Percentiles rank a stretch among this genome's conserved stretches.
Evolutionary conservation across 2,329 filamentous ascomycete species (phyloP).

Genomic region (Colletotrichum chlorophyti): DNA sequence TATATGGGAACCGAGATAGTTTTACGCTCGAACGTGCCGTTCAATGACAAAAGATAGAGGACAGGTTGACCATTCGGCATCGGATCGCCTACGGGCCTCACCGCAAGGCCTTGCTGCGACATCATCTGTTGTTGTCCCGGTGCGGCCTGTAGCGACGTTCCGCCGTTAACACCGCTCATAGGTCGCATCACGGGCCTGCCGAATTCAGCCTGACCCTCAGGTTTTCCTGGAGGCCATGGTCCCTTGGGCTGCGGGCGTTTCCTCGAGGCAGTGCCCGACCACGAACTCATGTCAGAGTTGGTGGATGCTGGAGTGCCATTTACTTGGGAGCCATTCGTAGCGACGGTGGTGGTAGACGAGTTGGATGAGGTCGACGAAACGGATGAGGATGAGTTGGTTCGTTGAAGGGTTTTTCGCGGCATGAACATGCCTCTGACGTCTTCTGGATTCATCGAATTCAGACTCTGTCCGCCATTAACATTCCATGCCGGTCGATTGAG

Average conservation of each 20-base stretch:
- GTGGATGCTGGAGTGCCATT: slow-evolving; percentile 63
- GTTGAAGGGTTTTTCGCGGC: slow-evolving; percentile 85
- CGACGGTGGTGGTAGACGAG: slow-evolving; percentile 69
- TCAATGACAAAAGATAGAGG: slow-evolving; percentile 86
- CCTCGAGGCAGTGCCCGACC: slow-evolving; percentile 55
- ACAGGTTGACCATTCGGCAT: slow-evolving; percentile 73
- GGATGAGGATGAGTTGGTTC: slow-evolving; percentile 91
- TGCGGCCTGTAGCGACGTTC: slow-evolving; percentile 45
- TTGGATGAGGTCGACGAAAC: slow-evolving; percentile 70
- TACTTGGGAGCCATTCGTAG: slow-evolving; percentile 64
- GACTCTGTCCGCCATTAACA: slow-evolving; percentile 60
- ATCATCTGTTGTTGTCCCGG: slow-evolving; percentile 46
- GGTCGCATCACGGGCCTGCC: slow-evolving; percentile 49
- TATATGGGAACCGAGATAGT: slow-evolving; percentile 92
- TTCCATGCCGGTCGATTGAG: slow-evolving; percentile 72
- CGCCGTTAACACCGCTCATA: slow-evolving; percentile 31
- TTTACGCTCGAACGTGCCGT: slow-evolving; percentile 96
- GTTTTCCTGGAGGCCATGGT: slow-evolving; percentile 56
- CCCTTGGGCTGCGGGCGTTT: slow-evolving; percentile 60
- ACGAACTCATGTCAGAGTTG: slow-evolving; percentile 57
- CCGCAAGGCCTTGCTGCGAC: slow-evolving; percentile 49
- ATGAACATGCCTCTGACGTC: slow-evolving; percentile 88
- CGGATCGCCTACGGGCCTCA: slow-evolving; percentile 73
- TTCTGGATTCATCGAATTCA: slow-evolving; percentile 78
- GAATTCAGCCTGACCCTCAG: slow-evolving; percentile 55